These are phyloP conservation scores for Fonsecaea nubica DNA, from an alignment of 2,329 filamentous ascomycete species.

Conservation along the genomic window DNA sequence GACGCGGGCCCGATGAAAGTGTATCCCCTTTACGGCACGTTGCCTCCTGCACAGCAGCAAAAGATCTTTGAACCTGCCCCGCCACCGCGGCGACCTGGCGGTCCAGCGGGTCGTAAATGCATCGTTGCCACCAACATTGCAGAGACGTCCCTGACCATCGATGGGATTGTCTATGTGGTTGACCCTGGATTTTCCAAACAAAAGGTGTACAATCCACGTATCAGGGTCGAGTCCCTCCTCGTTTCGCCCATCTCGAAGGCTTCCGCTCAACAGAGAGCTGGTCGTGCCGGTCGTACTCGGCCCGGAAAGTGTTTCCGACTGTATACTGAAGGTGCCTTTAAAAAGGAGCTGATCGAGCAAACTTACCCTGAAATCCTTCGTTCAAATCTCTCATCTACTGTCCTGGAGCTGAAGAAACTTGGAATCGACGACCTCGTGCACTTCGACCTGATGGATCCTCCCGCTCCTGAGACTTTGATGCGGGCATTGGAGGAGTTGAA, in stretches of 20 bases:
- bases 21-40: constrained; percentile 91
- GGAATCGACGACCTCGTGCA: constrained; percentile 95
- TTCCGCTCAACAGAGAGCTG: constrained; percentile 93
- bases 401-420: constrained; percentile 95
- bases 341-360: constrained; percentile 96
- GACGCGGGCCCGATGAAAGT: constrained; percentile 88
- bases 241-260: constrained; percentile 98
- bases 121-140: constrained; percentile 98
- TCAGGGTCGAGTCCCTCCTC: constrained; percentile 94
- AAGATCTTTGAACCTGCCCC: constrained; percentile 93
- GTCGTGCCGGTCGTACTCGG: constrained; percentile 97
- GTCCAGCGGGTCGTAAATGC: constrained; percentile 87
- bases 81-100: constrained; percentile 71
- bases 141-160: constrained; percentile 95
- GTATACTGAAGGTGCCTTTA: constrained; percentile 94
- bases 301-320: constrained; percentile 98
- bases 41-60: constrained; percentile 92
- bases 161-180: constrained; percentile 99
- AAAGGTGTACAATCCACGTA: constrained; percentile 97
- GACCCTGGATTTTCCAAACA: constrained; percentile 99
- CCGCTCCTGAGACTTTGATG: constrained; percentile 98
- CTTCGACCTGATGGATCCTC: constrained; percentile 98
- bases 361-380: constrained; percentile 95
- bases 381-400: constrained; percentile 92
- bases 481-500: constrained; percentile 96